Conservation (phyloP, 371 early-diverging fungal species). For the Encephalitozoon intestinalis region DNA sequence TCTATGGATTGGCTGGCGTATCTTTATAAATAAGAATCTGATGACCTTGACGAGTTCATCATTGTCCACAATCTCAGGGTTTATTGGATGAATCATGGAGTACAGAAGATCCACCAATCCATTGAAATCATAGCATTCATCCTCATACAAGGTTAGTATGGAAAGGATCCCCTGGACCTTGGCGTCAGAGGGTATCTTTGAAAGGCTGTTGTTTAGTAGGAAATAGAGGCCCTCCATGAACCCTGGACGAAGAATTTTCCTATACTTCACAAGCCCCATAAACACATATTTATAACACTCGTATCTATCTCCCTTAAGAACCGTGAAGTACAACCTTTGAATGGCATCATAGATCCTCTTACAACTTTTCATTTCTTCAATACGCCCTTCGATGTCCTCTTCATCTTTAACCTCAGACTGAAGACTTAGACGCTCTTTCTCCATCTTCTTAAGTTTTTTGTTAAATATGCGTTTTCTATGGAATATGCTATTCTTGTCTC, state of each 20-base stretch:
- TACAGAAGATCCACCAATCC: conserved; percentile 24
- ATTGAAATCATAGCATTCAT: conserved; percentile 36
- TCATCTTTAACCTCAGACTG: conserved; percentile 22
- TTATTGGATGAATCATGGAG: conserved; percentile 23
- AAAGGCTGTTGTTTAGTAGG: conserved; percentile 35
- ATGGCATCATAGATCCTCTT: conserved; percentile 34
- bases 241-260: conserved; percentile 38
- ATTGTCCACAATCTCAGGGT: background rate
- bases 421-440: conserved; percentile 26
- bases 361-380: conserved; percentile 22
- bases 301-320: conserved; percentile 29
- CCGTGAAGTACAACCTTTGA: conserved; percentile 39
- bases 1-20: conserved; percentile 38
- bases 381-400: conserved; percentile 15
- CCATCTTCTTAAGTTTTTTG: conserved; percentile 17
- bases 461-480: conserved; percentile 1
- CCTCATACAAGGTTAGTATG: conserved; percentile 25
- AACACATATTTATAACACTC: conserved; percentile 36
- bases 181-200: background rate
- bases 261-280: conserved; percentile 35
- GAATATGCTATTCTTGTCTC: conserved; percentile 15
- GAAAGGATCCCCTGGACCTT: conserved; percentile 27
- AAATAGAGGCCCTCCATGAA: conserved; percentile 45
- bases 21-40: conserved; percentile 34
- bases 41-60: background rate